Conservation (phyloP, 2,329 filamentous ascomycete genomes). For the Pestalotiopsis sp. region DNA sequence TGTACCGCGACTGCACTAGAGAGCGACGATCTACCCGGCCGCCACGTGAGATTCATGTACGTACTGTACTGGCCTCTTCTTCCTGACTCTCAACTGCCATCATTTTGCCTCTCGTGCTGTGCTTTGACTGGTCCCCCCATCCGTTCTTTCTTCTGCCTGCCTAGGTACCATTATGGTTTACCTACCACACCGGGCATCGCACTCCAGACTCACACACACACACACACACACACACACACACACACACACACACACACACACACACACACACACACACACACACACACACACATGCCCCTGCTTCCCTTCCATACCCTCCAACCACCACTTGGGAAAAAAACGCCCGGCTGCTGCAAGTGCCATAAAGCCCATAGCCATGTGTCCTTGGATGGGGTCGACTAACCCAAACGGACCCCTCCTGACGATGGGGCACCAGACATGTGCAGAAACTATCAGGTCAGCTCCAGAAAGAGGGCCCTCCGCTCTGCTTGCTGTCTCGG, state of each 20-base stretch:
- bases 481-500: not conserved
- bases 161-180: not conserved
- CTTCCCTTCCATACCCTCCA: not conserved
- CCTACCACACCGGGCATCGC: not conserved
- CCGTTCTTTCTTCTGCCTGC: not conserved
- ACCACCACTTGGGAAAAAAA: no score
- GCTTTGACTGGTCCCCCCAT: not conserved
- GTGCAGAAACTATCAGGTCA: not conserved
- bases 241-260: not conserved
- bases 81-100: not conserved
- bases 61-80: not conserved
- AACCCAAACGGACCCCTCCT: not conserved
- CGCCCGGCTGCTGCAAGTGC: not conserved
- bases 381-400: not conserved
- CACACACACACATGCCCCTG: not conserved
- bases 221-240: not conserved
- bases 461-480: not conserved
- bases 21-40: conserved; percentile 23
- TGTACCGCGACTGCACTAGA: not conserved
- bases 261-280: not conserved
- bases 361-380: not conserved
- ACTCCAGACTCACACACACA: not conserved
- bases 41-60: conserved; percentile 11
- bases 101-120: not conserved
- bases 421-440: not conserved